Evolutionary conservation across 805 yeast genomes (phyloP).

Genomic region (Myxozyma vanderwaltii): DNA sequence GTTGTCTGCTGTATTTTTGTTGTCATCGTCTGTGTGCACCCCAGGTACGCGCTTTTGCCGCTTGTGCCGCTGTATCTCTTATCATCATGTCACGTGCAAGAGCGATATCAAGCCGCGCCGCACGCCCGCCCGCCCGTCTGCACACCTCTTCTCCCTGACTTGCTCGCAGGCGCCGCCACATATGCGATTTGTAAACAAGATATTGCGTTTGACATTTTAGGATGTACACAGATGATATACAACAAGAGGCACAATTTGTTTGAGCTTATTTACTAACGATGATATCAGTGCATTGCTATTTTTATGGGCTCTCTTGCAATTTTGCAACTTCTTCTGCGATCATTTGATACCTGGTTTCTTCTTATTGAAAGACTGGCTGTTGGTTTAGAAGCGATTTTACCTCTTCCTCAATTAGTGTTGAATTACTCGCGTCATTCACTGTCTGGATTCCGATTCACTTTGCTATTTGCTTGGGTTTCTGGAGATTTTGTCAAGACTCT

Average conservation of each 20-base stretch:
- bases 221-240: no score
- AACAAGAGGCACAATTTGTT: neutral
- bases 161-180: neutral
- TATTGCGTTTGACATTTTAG: neutral
- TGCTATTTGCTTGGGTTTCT: constrained; percentile 81
- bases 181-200: neutral
- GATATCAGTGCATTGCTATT: constrained; percentile 57
- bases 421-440: constrained; percentile 78
- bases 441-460: constrained; percentile 75
- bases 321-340: constrained; percentile 48
- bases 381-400: constrained; percentile 50
- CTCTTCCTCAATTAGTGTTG: constrained; percentile 60
- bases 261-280: neutral
- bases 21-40: neutral
- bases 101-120: neutral
- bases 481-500: constrained; percentile 82
- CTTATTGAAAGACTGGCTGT: constrained; percentile 64
- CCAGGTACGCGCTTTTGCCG: neutral
- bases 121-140: neutral
- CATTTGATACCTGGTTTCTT: constrained; percentile 48
- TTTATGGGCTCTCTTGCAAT: constrained; percentile 50
- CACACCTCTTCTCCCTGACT: neutral
- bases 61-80: constrained; percentile 9
- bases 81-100: constrained; percentile 6
- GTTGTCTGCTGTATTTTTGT: neutral